A percentile compares a stretch with the other conserved stretches of the same genome.
phyloP scores from a whole-genome alignment of 352 stramenopile genomes.

The Stramenopiles sp. region DNA sequence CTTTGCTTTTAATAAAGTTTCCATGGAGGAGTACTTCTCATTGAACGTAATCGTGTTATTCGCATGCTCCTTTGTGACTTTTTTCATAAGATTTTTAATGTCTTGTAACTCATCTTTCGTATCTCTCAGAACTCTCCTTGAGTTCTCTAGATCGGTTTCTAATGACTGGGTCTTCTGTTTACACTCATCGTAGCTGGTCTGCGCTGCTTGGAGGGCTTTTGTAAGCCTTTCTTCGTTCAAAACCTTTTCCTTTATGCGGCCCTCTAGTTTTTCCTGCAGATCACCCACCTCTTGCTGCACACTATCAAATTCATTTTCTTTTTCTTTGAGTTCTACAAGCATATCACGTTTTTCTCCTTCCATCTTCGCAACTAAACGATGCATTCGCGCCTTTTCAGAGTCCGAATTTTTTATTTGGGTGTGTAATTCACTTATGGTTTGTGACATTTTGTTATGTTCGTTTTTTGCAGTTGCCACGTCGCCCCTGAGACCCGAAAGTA shows the following conservation, averaged over 20 bases:
- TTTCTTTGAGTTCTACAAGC: neutral
- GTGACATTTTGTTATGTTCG: no score
- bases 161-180: neutral
- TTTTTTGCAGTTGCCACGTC: no score
- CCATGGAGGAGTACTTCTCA: neutral
- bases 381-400: neutral
- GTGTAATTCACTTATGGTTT: no score
- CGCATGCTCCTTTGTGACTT: neutral
- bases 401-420: neutral
- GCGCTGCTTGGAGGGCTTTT: neutral
- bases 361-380: neutral
- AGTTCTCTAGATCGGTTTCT: neutral
- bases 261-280: neutral
- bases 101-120: neutral
- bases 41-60: neutral
- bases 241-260: neutral
- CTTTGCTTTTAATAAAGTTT: neutral
- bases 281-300: neutral
- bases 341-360: neutral
- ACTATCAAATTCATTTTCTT: neutral
- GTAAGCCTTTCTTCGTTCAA: neutral
- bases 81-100: no score
- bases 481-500: neutral
- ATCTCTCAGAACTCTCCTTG: neutral
- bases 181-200: neutral